Percentiles rank a stretch among this genome's conserved stretches.
Conservation (phyloP, 2,329 filamentous ascomycete genomes). For the Thermoascus crustaceus region DNA sequence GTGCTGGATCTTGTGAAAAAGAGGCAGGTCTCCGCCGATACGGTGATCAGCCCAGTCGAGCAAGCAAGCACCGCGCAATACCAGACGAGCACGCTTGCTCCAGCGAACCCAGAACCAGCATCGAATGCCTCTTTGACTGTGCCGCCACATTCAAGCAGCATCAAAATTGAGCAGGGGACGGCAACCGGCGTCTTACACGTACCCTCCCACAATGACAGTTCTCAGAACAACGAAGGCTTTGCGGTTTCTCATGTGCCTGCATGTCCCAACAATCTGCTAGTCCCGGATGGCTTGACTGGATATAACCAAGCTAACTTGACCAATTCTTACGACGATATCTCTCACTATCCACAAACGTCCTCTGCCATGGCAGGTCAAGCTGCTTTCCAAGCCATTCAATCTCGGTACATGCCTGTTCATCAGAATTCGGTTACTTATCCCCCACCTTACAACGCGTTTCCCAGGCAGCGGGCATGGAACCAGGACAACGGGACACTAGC, state of each 20-base stretch:
- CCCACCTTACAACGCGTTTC: constrained; percentile 11
- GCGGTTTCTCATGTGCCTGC: not conserved
- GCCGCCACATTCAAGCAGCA: not conserved
- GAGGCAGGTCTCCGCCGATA: constrained; percentile 42
- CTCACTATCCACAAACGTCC: not conserved
- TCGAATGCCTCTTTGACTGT: not conserved
- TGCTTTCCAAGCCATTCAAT: not conserved
- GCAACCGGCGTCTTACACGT: too few species aligned
- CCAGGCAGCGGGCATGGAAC: constrained; percentile 1
- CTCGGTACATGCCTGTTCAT: constrained; percentile 5
- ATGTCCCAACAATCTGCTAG: not conserved
- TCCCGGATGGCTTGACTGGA: not conserved
- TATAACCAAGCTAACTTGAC: not conserved
- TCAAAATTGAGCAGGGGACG: constrained; percentile 1
- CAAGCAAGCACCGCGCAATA: not conserved
- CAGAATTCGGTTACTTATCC: constrained; percentile 15
- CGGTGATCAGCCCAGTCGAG: constrained; percentile 46
- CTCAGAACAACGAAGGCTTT: not conserved
- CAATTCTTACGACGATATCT: not conserved
- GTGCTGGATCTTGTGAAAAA: constrained; percentile 51
- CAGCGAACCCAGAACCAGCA: not conserved
- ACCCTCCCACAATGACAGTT: not conserved
- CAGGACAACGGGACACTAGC: not conserved
- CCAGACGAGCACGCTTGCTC: not conserved
- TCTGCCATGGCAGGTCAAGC: not conserved